Evolutionary conservation across 345 rosid genomes (phyloP), one percentile per base, ranked within the genome.

Genomic region (Cardamine occulta): DNA sequence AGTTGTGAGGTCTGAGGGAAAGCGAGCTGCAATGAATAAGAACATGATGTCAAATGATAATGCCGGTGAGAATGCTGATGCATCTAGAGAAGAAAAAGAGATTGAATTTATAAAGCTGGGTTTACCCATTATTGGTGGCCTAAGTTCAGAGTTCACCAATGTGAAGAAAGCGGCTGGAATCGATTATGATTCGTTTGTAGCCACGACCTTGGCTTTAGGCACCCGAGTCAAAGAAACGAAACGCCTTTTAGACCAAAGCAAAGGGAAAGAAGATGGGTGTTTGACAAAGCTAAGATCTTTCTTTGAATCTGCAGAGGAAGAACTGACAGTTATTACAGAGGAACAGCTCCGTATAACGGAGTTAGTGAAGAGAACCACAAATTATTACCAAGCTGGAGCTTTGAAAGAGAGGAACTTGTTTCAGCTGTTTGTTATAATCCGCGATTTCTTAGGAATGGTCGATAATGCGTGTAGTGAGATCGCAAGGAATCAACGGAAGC

Each of bases 1-100:
- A 83, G 94, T 90, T 32, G 86, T 88, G 7, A 83, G 96, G 2
- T 77, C 89, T 0, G 95, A 94, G 60, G 98, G 98, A 40, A 89
- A 83, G 80, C 90, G 90, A 23, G 87, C 88, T 47, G 87, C 82
- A 21, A 68, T 87, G 66, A 89, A 61, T 59, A 84, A 83, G 63
- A 62, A 62, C 66, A 62, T 39, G 66, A 80, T 86, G 69, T 61
- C 86, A 19, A 82, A 73, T 59, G 78, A 86, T 24, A 78, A 24
- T 57, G 69, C 69, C 23, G 70, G 87, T 79, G 57, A 65, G 6
- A 73, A 58, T 15, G 81, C 70, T 13, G 74, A 73, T 68, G 31
- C 53, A n/a, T 60, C 87, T 4, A 88, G 83, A 48, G 96, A 79
- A 37, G 89, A 91, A 31, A 80, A 68, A 73, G 88, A 82, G 74